phyloP scores from a whole-genome alignment of 2,329 filamentous ascomycete genomes.

The Ascochyta clinopodiicola region DNA sequence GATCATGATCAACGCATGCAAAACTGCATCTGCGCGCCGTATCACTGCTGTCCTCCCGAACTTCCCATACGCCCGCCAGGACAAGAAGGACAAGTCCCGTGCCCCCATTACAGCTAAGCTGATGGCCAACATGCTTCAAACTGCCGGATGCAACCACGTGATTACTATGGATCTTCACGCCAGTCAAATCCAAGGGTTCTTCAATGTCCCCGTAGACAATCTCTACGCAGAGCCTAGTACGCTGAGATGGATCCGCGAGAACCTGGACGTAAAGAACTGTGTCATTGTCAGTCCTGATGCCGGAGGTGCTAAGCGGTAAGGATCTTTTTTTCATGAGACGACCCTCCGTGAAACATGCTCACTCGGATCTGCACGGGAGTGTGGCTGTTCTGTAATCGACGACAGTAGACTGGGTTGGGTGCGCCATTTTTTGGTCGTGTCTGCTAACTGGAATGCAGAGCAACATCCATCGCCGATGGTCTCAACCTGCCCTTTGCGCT shows the following conservation, averaged over 20 bases:
- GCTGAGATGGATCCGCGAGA: slow-evolving; percentile 87
- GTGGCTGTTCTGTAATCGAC: not conserved
- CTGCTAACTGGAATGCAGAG: slow-evolving; percentile 56
- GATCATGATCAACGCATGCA: slow-evolving; percentile 97
- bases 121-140: slow-evolving; percentile 97
- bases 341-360: not conserved
- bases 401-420: not conserved
- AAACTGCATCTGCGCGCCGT: slow-evolving; percentile 81
- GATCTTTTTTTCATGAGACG: slow-evolving; percentile 1
- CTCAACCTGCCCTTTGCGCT: slow-evolving; percentile 90
- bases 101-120: slow-evolving; percentile 96
- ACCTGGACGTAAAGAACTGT: slow-evolving; percentile 79
- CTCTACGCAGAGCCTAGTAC: slow-evolving; percentile 94
- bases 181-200: slow-evolving; percentile 94
- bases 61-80: slow-evolving; percentile 94
- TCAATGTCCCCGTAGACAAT: slow-evolving; percentile 82
- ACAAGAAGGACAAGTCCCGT: slow-evolving; percentile 95
- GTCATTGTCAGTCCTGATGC: slow-evolving; percentile 96
- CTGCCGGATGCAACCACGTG: slow-evolving; percentile 88
- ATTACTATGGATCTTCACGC: slow-evolving; percentile 97
- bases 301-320: slow-evolving; percentile 85
- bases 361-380: not conserved
- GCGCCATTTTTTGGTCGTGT: not conserved
- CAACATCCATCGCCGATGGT: slow-evolving; percentile 90
- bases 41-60: slow-evolving; percentile 96